phyloP scores from a whole-genome alignment of 495 filamentous ascomycete genomes.

The Melanomma pulvis-pyrius region DNA sequence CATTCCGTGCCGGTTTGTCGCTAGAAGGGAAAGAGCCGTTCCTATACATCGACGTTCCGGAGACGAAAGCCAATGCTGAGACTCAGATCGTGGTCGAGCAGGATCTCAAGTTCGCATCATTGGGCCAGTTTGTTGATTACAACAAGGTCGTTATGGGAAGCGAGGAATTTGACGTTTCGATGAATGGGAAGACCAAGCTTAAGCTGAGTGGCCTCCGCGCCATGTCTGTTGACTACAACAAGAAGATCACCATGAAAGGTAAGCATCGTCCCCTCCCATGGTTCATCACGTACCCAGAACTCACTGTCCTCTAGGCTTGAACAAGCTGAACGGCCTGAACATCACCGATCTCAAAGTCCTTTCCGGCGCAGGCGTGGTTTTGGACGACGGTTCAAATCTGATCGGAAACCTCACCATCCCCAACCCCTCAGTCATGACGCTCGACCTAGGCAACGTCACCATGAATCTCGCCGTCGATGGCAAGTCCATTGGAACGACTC shows the following conservation, averaged over 20 bases:
- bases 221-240: constrained; percentile 58
- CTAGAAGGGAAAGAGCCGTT: constrained; percentile 61
- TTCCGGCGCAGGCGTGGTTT: constrained; percentile 17
- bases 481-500: constrained; percentile 56
- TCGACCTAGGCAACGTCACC: constrained; percentile 68
- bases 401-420: constrained; percentile 66
- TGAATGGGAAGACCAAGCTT: constrained; percentile 60
- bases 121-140: constrained; percentile 61
- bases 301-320: constrained; percentile 52
- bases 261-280: constrained; percentile 11
- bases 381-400: constrained; percentile 61
- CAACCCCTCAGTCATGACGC: constrained; percentile 67
- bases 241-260: constrained; percentile 62
- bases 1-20: constrained; percentile 57
- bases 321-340: constrained; percentile 62
- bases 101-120: constrained; percentile 54
- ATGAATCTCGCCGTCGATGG: constrained; percentile 60
- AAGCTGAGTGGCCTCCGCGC: constrained; percentile 55
- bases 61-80: constrained; percentile 59
- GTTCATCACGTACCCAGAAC: not conserved
- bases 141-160: constrained; percentile 56
- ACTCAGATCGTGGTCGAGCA: constrained; percentile 58
- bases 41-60: constrained; percentile 59
- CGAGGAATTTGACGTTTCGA: constrained; percentile 61
- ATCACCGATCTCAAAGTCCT: constrained; percentile 57